Conservation (phyloP, 75 land plant genomes). For the Chamaecyparis obtusa region DNA sequence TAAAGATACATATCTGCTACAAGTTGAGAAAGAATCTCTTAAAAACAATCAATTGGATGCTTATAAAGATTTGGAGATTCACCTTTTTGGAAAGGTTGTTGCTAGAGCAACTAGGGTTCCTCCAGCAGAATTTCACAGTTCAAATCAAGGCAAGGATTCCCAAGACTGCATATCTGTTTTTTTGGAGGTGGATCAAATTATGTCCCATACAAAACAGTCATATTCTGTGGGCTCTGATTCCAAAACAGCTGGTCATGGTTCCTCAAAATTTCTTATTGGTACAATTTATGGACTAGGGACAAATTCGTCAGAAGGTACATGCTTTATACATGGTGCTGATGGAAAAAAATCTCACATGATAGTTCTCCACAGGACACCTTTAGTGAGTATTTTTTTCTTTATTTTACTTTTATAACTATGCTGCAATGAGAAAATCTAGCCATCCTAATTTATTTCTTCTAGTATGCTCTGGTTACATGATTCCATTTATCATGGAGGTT, state of each 20-base stretch:
- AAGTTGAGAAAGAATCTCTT: neutral
- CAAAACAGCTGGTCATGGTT: constrained; percentile 7
- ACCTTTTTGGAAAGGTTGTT: constrained; percentile 70
- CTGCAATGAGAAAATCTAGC: neutral
- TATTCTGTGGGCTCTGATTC: constrained; percentile 13
- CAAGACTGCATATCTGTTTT: constrained; percentile 65
- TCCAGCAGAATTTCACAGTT: constrained; percentile 23
- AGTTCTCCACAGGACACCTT: constrained; percentile 71
- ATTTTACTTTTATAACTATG: neutral
- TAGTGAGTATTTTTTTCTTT: constrained; percentile 50
- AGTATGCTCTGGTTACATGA: neutral
- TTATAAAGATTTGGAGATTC: constrained; percentile 70
- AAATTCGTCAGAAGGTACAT: constrained; percentile 52
- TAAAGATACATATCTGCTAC: neutral
- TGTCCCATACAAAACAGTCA: neutral
- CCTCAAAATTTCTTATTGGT: constrained; percentile 43
- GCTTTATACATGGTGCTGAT: constrained; percentile 52
- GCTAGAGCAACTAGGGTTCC: constrained; percentile 70
- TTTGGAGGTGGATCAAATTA: constrained; percentile 28
- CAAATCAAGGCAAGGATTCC: constrained; percentile 21
- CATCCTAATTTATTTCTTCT: neutral
- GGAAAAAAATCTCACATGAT: constrained; percentile 77
- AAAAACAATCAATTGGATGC: constrained; percentile 22
- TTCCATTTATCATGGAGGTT: neutral
- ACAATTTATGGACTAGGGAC: constrained; percentile 70